Percentiles rank a stretch among this genome's conserved stretches.
Conservation (phyloP, 2,329 filamentous ascomycete genomes). For the Ramichloridium luteum region DNA sequence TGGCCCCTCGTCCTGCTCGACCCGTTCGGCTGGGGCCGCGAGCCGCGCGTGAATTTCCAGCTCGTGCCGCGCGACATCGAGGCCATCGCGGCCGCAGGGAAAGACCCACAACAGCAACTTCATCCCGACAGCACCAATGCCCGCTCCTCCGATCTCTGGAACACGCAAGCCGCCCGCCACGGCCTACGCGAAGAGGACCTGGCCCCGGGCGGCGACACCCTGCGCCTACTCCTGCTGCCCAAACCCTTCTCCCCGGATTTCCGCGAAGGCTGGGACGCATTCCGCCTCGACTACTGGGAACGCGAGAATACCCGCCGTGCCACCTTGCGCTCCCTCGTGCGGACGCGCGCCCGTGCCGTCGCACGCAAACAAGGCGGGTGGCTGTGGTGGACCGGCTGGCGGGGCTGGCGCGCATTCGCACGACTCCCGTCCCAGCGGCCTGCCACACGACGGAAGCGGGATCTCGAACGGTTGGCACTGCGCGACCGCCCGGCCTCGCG, state of each 20-base stretch:
- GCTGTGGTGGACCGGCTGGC: conserved; percentile 79
- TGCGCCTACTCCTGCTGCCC: conserved; percentile 78
- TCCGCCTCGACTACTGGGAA: conserved; percentile 91
- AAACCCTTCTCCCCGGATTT: conserved; percentile 95
- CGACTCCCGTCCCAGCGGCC: no score
- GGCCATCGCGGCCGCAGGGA: conserved; percentile 7
- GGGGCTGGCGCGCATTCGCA: no score
- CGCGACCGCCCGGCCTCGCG: no score
- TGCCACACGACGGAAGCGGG: no score
- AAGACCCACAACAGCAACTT: no score
- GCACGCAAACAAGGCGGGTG: conserved; percentile 60
- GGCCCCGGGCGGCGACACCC: conserved; percentile 76
- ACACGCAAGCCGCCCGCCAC: conserved; percentile 18
- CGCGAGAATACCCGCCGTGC: conserved; percentile 82
- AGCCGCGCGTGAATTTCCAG: conserved; percentile 25
- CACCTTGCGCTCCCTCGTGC: conserved; percentile 57
- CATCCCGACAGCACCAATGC: no score
- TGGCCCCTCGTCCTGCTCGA: conserved; percentile 23
- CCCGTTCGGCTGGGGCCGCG: conserved; percentile 21
- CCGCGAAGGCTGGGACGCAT: conserved; percentile 92
- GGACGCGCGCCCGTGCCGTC: conserved; percentile 54
- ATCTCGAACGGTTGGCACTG: no score
- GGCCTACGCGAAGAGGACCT: conserved; percentile 69
- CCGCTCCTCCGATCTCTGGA: conserved; percentile 51
- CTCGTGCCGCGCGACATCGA: conserved; percentile 19